Base-by-base conservation (phyloP, 441 rosid genomes). In the Pelargonium fulgidum region DNA sequence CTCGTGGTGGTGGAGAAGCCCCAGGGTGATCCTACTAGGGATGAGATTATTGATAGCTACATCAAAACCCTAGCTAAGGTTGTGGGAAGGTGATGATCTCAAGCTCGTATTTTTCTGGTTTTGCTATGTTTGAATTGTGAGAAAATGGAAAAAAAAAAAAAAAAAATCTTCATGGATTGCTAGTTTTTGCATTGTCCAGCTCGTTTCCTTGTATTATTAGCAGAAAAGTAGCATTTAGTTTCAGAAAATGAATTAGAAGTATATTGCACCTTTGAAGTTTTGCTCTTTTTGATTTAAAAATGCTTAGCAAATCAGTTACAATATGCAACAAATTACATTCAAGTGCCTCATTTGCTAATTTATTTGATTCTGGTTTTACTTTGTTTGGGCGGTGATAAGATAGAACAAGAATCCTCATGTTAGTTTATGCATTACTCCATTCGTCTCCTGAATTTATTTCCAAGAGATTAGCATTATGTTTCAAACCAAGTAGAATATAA, bases 1-100 rank as follows among this genome's bases (percentile, higher is more conserved):
- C 96, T 92, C 19, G 85, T 92, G 0, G 98, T 92, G 8, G 29
- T 89, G 90, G 98, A 87, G 54, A 78, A 78, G 48, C 96, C 89
- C 1, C 81, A 81, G 68, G 91, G 82, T 1, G 84, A 86, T 4
- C 81, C 80, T 17, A 89, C 96, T 3, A 81, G 98, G 67, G 96
- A 92, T 63, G 98, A 92, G 44, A 89, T 92, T 26, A 88, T 92
- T 7, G 89, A 88, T 68, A 22, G 69, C 26, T 89, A 89, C 58
- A 88, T 82, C 75, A 92, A 89, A 78, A 87, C 83, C 73, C 84
- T 92, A 3, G 88, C 91, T 17, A 69, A 54, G 79, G 66, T 89
- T 62, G 78, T 87, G 0, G 97, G 96, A 77, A 89, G 97, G 97
- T 85, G 66, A 67, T 9, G 62, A 58, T 58, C 10, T 9, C 3